phyloP scores from a whole-genome alignment of 495 filamentous ascomycete species.

The Neurospora sp. region DNA sequence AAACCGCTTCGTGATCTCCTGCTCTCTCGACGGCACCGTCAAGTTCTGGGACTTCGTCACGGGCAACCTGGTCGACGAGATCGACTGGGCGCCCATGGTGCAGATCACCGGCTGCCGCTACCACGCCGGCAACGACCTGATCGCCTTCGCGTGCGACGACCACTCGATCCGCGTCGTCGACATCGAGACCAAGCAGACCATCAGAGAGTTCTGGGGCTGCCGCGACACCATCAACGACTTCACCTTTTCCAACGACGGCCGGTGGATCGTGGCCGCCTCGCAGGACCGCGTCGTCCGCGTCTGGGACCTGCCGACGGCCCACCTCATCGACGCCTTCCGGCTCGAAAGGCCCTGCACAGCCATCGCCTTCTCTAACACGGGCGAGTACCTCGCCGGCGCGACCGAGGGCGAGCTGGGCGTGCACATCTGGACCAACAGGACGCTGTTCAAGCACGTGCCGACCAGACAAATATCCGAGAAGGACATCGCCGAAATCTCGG shows the following conservation, averaged over 20 bases:
- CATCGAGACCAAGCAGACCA: conserved; percentile 76
- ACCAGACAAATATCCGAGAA: conserved; percentile 70
- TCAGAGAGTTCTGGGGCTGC: conserved; percentile 88
- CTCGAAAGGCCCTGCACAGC: conserved; percentile 66
- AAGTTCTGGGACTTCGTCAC: conserved; percentile 96
- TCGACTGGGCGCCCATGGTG: conserved; percentile 79
- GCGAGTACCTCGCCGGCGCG: conserved; percentile 86
- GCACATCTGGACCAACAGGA: conserved; percentile 87
- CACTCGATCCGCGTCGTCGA: conserved; percentile 81
- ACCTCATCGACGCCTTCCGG: conserved; percentile 83
- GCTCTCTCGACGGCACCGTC: conserved; percentile 82
- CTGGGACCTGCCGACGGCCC: conserved; percentile 93
- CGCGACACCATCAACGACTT: conserved; percentile 75
- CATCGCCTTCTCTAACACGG: conserved; percentile 77
- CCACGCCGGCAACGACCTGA: conserved; percentile 70
- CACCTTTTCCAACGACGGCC: conserved; percentile 83
- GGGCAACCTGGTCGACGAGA: conserved; percentile 65
- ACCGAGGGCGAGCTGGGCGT: conserved; percentile 80
- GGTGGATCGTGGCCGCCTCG: conserved; percentile 86
- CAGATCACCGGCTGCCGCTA: conserved; percentile 66
- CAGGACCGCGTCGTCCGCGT: conserved; percentile 74
- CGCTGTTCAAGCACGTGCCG: conserved; percentile 78
- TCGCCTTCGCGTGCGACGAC: conserved; percentile 86
- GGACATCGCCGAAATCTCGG: conserved; percentile 51
- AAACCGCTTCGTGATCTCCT: conserved; percentile 74